These are phyloP conservation scores for Colletotrichum australisinense DNA, from an alignment of 2,329 filamentous ascomycete species.

Conservation along the genomic window DNA sequence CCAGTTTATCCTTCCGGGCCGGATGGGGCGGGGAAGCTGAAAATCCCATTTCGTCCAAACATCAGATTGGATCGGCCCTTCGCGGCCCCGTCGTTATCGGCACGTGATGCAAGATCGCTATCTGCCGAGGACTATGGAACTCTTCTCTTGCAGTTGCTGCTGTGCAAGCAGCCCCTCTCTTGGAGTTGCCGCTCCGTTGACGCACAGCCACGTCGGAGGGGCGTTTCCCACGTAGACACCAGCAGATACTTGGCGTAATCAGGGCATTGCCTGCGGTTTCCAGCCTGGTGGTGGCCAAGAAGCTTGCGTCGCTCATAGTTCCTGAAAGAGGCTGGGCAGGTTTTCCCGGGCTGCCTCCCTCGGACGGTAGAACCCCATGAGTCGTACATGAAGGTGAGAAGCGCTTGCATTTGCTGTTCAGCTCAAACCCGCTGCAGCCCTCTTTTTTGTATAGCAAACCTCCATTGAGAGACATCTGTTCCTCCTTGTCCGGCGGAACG, in stretches of 20 bases:
- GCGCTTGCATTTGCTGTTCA: slow-evolving; percentile 31
- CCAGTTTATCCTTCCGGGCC: not conserved
- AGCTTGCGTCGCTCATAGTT: slow-evolving; percentile 24
- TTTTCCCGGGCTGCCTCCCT: slow-evolving; percentile 36
- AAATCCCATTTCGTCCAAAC: slow-evolving; percentile 14
- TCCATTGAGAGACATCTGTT: slow-evolving; percentile 17
- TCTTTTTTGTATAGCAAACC: slow-evolving; percentile 10
- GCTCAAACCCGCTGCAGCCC: slow-evolving; percentile 20
- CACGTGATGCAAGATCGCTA: not conserved
- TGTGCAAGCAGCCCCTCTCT: slow-evolving; percentile 22
- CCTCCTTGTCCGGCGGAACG: slow-evolving; percentile 24
- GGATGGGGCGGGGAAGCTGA: slow-evolving; percentile 10
- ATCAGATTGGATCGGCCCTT: not conserved
- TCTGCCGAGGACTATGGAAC: not conserved
- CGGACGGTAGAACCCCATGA: slow-evolving; percentile 12
- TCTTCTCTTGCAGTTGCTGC: slow-evolving; percentile 34
- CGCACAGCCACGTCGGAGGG: slow-evolving; percentile 23
- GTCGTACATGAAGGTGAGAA: slow-evolving; percentile 30
- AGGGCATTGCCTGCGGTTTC: slow-evolving; percentile 6
- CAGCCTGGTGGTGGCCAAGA: slow-evolving; percentile 25
- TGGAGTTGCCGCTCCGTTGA: slow-evolving; percentile 16
- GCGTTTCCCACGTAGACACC: slow-evolving; percentile 8
- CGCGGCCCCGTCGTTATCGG: not conserved
- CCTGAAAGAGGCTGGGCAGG: slow-evolving; percentile 12
- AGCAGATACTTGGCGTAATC: slow-evolving; percentile 21